phyloP scores from a whole-genome alignment of 352 stramenopile genomes.

The Globisporangium emineosum region DNA sequence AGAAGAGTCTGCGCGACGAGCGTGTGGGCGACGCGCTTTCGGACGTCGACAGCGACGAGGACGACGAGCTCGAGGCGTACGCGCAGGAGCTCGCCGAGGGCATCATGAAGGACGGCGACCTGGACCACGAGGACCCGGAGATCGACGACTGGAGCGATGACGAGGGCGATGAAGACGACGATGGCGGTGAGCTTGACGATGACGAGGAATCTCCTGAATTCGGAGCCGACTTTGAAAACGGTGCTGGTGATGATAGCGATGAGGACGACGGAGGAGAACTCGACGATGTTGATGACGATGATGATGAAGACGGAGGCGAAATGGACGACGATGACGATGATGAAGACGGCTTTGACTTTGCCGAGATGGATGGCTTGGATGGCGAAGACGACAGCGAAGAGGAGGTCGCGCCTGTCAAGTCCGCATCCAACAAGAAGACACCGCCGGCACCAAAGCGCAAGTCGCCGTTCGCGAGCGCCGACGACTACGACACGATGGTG shows the following conservation, averaged over 20 bases:
- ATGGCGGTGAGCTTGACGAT: constrained; percentile 30
- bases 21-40: constrained; percentile 55
- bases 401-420: constrained; percentile 27
- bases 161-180: constrained; percentile 44
- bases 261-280: constrained; percentile 34
- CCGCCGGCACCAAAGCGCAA: constrained; percentile 54
- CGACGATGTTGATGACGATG: constrained; percentile 15
- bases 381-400: constrained; percentile 47
- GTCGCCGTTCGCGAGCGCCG: constrained; percentile 66
- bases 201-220: constrained; percentile 28
- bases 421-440: constrained; percentile 56
- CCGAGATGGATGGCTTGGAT: constrained; percentile 32
- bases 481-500: constrained; percentile 77
- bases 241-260: constrained; percentile 38
- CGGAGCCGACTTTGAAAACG: constrained; percentile 18
- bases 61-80: constrained; percentile 86
- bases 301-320: constrained; percentile 36
- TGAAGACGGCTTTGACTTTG: constrained; percentile 26
- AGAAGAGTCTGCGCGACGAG: constrained; percentile 35
- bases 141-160: constrained; percentile 65
- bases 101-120: constrained; percentile 82
- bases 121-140: constrained; percentile 78
- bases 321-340: constrained; percentile 24
- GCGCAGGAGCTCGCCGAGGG: constrained; percentile 86
- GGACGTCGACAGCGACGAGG: constrained; percentile 59